A percentile compares a stretch with the other conserved stretches of the same genome.
Conservation (phyloP, 139 green algal species). For the Chlamydomonas sp. region DNA sequence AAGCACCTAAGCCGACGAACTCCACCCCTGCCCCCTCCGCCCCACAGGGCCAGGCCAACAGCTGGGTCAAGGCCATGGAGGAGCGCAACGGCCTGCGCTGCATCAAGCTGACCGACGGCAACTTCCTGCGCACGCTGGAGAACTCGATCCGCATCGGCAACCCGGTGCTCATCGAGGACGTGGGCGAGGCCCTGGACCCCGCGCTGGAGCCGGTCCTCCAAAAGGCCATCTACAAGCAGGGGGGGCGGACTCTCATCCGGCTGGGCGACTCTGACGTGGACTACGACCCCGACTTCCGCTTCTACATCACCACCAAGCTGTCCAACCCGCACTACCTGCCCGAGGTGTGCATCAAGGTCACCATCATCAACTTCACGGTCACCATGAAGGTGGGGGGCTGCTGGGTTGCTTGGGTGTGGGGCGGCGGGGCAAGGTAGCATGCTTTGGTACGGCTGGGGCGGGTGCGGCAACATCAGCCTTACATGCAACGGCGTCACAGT, state of each 20-base stretch:
- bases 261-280: conserved; percentile 84
- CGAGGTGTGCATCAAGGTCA: conserved; percentile 86
- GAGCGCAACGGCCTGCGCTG: conserved; percentile 75
- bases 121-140: conserved; percentile 84
- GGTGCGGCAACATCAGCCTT: no score
- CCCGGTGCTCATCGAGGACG: conserved; percentile 53
- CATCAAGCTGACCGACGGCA: conserved; percentile 79
- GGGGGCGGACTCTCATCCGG: conserved; percentile 73
- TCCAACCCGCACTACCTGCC: conserved; percentile 91
- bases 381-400: conserved; percentile 50
- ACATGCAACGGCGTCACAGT: no score
- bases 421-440: no score
- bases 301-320: conserved; percentile 79
- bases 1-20: no score
- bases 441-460: no score
- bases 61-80: conserved; percentile 88
- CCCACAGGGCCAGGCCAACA: conserved; percentile 77
- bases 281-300: conserved; percentile 81
- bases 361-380: conserved; percentile 90
- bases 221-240: conserved; percentile 67
- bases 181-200: conserved; percentile 80
- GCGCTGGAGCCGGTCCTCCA: conserved; percentile 84
- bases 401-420: not conserved
- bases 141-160: conserved; percentile 81
- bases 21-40: not conserved